These are phyloP conservation scores for Colletotrichum sp. DNA, from an alignment of 2,329 filamentous ascomycete species.

Conservation along the genomic window DNA sequence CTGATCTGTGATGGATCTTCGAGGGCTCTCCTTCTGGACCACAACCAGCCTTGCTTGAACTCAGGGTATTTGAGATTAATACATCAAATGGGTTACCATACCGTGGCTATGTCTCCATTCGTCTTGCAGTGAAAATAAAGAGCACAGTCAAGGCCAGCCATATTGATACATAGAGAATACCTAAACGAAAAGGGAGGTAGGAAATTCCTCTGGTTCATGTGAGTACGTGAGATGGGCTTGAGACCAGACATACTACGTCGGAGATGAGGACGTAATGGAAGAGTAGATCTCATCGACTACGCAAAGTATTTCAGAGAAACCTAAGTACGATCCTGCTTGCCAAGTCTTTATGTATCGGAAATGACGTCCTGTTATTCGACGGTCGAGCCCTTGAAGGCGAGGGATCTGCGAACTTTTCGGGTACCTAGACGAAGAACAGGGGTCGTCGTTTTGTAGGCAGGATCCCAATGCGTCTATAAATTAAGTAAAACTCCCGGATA, in stretches of 20 bases:
- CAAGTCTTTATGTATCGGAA: neutral
- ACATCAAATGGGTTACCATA: neutral
- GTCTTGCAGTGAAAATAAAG: rapidly evolving
- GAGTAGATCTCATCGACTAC: neutral
- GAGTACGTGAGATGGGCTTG: neutral
- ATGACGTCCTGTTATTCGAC: neutral
- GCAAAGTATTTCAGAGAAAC: rapidly evolving
- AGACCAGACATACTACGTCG: neutral
- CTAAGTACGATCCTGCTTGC: neutral
- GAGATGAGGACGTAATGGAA: neutral
- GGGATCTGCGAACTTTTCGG: rapidly evolving
- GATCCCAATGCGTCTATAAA: neutral
- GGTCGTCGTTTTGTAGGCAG: neutral
- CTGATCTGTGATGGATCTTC: rapidly evolving
- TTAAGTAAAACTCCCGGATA: neutral
- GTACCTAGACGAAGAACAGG: rapidly evolving
- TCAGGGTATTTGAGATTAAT: neutral
- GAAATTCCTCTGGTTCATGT: neutral
- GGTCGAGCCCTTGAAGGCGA: neutral
- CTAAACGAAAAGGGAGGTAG: neutral
- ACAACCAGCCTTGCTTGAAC: neutral
- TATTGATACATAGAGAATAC: neutral
- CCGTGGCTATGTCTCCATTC: neutral
- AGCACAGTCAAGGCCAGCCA: neutral
- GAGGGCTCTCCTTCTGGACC: neutral